Conservation (phyloP, 1,139 yeast genomes). For the Zhuliangozyma blackwelliae region DNA sequence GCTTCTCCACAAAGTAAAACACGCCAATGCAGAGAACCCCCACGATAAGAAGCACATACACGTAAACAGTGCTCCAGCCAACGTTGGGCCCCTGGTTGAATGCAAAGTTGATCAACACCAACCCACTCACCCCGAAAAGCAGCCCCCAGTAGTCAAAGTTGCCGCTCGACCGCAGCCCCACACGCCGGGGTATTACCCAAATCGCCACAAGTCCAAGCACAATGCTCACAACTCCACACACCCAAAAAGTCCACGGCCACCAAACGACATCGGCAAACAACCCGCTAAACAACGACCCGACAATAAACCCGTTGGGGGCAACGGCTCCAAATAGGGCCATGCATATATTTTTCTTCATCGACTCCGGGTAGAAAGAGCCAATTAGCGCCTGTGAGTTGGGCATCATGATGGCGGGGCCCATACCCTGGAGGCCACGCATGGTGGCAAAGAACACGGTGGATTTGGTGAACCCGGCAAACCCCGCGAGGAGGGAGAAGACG, state of each 20-base stretch:
- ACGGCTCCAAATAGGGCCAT: slow-evolving; percentile 53
- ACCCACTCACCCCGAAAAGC: slow-evolving; percentile 42
- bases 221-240: slow-evolving; percentile 35
- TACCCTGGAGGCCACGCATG: slow-evolving; percentile 56
- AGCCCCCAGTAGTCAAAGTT: slow-evolving; percentile 49
- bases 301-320: slow-evolving; percentile 54
- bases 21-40: slow-evolving; percentile 35
- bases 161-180: slow-evolving; percentile 17
- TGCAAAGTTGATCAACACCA: slow-evolving; percentile 49
- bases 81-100: slow-evolving; percentile 62
- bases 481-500: slow-evolving; percentile 48
- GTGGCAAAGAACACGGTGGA: slow-evolving; percentile 44
- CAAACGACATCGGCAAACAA: slow-evolving; percentile 37
- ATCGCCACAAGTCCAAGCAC: slow-evolving; percentile 24
- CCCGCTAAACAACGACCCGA: slow-evolving; percentile 48
- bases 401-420: slow-evolving; percentile 53
- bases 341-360: slow-evolving; percentile 34
- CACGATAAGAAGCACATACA: slow-evolving; percentile 46
- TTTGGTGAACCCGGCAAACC: slow-evolving; percentile 42
- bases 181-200: slow-evolving; percentile 41
- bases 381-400: slow-evolving; percentile 57
- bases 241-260: slow-evolving; percentile 62
- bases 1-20: slow-evolving; percentile 33
- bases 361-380: slow-evolving; percentile 48
- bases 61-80: slow-evolving; percentile 52